Percentiles rank a stretch among this genome's conserved stretches.
Evolutionary conservation across 345 rosid species (phyloP).

Genomic region (Gossypium rotundifolium): DNA sequence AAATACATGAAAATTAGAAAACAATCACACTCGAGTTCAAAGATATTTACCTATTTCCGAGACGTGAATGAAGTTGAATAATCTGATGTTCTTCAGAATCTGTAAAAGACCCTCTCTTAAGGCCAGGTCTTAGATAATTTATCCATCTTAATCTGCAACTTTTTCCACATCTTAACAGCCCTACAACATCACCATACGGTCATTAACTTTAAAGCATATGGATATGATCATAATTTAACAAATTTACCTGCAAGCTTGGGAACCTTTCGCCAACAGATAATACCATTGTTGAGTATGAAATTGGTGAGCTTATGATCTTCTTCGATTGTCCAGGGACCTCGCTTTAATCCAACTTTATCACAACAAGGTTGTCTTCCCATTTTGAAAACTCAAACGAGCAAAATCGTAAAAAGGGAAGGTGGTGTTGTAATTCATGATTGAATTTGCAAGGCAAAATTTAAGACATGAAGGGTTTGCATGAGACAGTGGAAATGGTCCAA

Average conservation of each 20-base stretch:
- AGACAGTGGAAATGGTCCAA: too few relatives aligned
- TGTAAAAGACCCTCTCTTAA: conserved; percentile 78
- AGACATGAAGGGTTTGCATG: too few relatives aligned
- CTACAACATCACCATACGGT: conserved; percentile 26
- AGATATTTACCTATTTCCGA: conserved; percentile 62
- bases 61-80: conserved; percentile 69
- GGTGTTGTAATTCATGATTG: too few relatives aligned
- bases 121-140: conserved; percentile 84
- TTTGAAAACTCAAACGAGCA: background rate
- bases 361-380: conserved; percentile 97
- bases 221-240: too few relatives aligned
- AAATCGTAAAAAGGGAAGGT: too few relatives aligned
- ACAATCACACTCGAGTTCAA: too few relatives aligned
- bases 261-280: conserved; percentile 86
- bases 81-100: conserved; percentile 72
- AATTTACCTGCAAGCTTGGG: conserved; percentile 84
- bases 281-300: conserved; percentile 81
- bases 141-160: conserved; percentile 95
- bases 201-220: too few relatives aligned
- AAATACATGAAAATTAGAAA: too few relatives aligned
- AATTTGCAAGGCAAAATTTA: too few relatives aligned
- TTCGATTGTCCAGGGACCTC: conserved; percentile 97
- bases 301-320: conserved; percentile 86
- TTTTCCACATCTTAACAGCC: conserved; percentile 80
- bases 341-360: conserved; percentile 79